Evolutionary conservation across 2,329 filamentous ascomycete species (phyloP).

Genomic region (Nigrograna mackinnonii): DNA sequence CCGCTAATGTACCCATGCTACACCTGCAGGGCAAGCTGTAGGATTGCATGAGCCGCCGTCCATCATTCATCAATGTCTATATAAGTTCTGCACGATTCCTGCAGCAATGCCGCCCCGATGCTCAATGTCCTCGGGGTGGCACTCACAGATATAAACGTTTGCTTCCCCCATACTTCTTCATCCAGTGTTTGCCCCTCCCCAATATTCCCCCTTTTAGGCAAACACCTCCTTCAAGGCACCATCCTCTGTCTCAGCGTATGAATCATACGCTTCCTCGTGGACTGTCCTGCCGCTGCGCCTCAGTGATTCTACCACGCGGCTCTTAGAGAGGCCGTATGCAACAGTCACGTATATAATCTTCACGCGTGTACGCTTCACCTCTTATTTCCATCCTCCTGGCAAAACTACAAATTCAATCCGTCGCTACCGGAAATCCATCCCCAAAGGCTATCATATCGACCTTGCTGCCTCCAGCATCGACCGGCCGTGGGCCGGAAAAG

Average conservation of each 20-base stretch:
- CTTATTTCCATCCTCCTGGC: slow-evolving; percentile 16
- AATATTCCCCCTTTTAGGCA: slow-evolving; percentile 25
- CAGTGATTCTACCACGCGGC: slow-evolving; percentile 31
- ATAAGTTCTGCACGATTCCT: slow-evolving; percentile 32
- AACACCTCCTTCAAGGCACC: slow-evolving; percentile 28
- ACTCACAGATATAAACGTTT: slow-evolving; percentile 12
- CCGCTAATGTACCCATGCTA: slow-evolving; percentile 37
- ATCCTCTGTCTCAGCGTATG: slow-evolving; percentile 31
- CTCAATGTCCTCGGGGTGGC: slow-evolving; percentile 26
- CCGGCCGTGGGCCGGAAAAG: slow-evolving; percentile 34
- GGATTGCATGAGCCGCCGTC: slow-evolving; percentile 20
- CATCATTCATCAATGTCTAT: slow-evolving; percentile 22
- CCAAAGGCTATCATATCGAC: slow-evolving; percentile 16
- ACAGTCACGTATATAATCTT: slow-evolving; percentile 34
- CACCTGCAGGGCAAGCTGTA: slow-evolving; percentile 22
- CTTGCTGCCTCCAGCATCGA: slow-evolving; percentile 26
- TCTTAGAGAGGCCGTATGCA: slow-evolving; percentile 26
- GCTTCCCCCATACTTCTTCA: slow-evolving; percentile 9
- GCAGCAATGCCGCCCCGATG: slow-evolving; percentile 14
- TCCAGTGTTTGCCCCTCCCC: slow-evolving; percentile 17
- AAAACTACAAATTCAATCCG: slow-evolving; percentile 18
- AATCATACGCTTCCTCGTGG: slow-evolving; percentile 19
- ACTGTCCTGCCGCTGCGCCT: slow-evolving; percentile 27
- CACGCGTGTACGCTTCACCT: slow-evolving; percentile 11
- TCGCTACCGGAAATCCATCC: slow-evolving; percentile 19